Percentiles rank a stretch among this genome's conserved stretches.
These are phyloP conservation scores for Aspergillus latus DNA, from an alignment of 2,329 filamentous ascomycete genomes.

Conservation along the genomic window DNA sequence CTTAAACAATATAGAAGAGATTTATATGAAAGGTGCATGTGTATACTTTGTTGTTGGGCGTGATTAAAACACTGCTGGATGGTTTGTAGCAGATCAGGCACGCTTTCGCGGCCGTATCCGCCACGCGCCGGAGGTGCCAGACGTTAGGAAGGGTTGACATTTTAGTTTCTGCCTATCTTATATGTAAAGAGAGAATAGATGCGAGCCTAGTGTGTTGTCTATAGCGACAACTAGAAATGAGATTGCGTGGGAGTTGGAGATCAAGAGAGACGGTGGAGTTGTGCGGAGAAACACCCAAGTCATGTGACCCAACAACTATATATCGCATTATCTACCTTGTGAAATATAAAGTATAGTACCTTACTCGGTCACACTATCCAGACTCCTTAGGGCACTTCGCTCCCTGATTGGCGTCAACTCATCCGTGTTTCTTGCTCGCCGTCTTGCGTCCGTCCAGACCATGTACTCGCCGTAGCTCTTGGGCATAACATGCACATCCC, in stretches of 20 bases:
- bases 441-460: constrained; percentile 62
- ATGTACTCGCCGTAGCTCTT: constrained; percentile 64
- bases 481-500: constrained; percentile 66
- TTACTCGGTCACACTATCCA: constrained; percentile 44
- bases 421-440: constrained; percentile 55
- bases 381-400: constrained; percentile 33
- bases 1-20: background rate
- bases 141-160: constrained; percentile 63
- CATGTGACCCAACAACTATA: constrained; percentile 14
- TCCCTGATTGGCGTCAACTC: constrained; percentile 41
- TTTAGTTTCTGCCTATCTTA: background rate
- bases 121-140: constrained; percentile 83
- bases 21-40: background rate
- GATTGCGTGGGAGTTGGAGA: background rate
- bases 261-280: background rate
- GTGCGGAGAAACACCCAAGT: constrained; percentile 15
- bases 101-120: constrained; percentile 75
- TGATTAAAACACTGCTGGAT: constrained; percentile 81
- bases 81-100: constrained; percentile 93
- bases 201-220: background rate
- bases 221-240: background rate
- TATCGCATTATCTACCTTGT: background rate
- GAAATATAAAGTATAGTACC: background rate
- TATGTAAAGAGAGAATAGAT: background rate
- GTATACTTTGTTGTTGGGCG: constrained; percentile 78